Conservation (phyloP, 768 basidiomycete genomes). For the Naematelia encephala region DNA sequence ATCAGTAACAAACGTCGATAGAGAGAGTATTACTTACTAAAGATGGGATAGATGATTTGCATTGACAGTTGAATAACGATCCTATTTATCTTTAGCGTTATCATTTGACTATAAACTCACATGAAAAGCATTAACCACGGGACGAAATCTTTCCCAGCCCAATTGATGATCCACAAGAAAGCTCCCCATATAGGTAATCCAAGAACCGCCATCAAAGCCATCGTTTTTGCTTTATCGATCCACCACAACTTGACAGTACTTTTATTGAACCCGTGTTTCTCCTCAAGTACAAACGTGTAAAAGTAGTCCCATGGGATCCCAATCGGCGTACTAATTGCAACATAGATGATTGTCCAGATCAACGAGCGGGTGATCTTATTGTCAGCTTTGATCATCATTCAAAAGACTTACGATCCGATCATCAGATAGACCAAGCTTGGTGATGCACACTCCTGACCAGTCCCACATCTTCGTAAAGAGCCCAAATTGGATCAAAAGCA, state of each 20-base stretch:
- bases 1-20: constrained; percentile 59
- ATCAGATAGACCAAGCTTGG: constrained; percentile 61
- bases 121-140: constrained; percentile 91
- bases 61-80: constrained; percentile 77
- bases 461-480: constrained; percentile 82
- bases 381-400: too few species aligned
- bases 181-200: constrained; percentile 81
- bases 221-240: constrained; percentile 74
- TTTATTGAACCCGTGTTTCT: constrained; percentile 97
- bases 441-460: constrained; percentile 58
- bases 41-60: constrained; percentile 54
- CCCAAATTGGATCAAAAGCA: constrained; percentile 67
- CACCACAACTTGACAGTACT: constrained; percentile 73
- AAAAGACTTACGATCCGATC: constrained; percentile 65
- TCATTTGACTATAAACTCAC: constrained; percentile 55
- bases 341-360: constrained; percentile 65
- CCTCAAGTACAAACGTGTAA: constrained; percentile 88
- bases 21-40: constrained; percentile 25
- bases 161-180: constrained; percentile 84
- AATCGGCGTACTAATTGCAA: constrained; percentile 63
- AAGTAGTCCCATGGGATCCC: constrained; percentile 74
- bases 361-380: constrained; percentile 83
- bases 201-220: constrained; percentile 65
- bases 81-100: constrained; percentile 53
- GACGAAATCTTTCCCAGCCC: constrained; percentile 90